These are phyloP conservation scores for Pestalotiopsis sp. DNA, from an alignment of 2,329 filamentous ascomycete genomes.

Conservation along the genomic window DNA sequence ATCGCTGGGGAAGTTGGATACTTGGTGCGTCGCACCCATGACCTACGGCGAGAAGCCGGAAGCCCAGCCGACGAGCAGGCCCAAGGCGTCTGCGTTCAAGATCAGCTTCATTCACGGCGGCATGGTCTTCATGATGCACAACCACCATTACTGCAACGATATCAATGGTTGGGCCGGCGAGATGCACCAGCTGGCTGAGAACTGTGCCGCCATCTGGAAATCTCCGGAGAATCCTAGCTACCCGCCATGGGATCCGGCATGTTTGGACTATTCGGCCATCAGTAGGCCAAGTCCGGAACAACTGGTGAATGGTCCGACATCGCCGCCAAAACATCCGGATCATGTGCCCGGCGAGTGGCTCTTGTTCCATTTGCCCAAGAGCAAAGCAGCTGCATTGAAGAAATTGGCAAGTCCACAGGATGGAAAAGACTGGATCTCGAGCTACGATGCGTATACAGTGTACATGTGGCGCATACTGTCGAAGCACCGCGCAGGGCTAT, in stretches of 20 bases:
- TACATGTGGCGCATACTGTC: slow-evolving; percentile 42
- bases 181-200: slow-evolving; percentile 5
- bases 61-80: slow-evolving; percentile 35
- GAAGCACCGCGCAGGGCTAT: slow-evolving; percentile 14
- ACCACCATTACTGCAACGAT: slow-evolving; percentile 47
- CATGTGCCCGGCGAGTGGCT: neutral
- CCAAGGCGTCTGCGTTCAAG: slow-evolving; percentile 40
- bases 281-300: neutral
- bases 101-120: slow-evolving; percentile 45
- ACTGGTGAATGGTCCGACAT: neutral
- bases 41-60: slow-evolving; percentile 43
- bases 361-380: slow-evolving; percentile 3
- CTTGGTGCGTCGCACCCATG: slow-evolving; percentile 35
- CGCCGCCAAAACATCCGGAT: neutral
- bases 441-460: slow-evolving; percentile 7
- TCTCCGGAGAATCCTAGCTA: neutral
- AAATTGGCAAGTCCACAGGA: neutral
- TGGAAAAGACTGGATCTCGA: slow-evolving; percentile 1
- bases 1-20: slow-evolving; percentile 34
- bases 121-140: slow-evolving; percentile 43
- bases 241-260: neutral
- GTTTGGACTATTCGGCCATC: neutral
- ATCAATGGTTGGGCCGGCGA: slow-evolving; percentile 42
- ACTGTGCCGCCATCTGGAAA: neutral
- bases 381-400: slow-evolving; percentile 4